Base-by-base conservation (phyloP, 192 early-diverging fungal species). In the Podila minutissima region DNA sequence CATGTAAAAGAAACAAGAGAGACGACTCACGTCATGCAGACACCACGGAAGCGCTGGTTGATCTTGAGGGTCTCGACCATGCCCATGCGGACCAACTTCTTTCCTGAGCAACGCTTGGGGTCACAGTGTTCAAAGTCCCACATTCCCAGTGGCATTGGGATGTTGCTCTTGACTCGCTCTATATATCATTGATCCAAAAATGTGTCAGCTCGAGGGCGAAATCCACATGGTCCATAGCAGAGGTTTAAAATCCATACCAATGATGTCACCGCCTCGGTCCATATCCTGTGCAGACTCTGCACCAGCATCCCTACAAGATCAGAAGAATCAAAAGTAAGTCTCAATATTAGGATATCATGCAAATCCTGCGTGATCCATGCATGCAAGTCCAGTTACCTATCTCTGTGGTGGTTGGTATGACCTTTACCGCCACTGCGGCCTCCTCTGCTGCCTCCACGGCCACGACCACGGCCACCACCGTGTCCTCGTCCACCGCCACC, bases 121-220 rank as follows among this genome's bases (percentile, higher is more conserved):
- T 99, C 98, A 86, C 97, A 99, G 81, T 99, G 98, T 66, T 94
- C 95, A 88, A 99, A 99, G 83, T 99, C 98, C 89, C 94, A 95
- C 93, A 95, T 94, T 60, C 86, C 91, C 17, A 95, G 82, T 17
- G 93, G 91, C 78, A 94, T 89, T 9, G 89, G 89, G 66, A 91
- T 89, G 51, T 59, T 77, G 60, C 73, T 83, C 69, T 32, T 75
- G 63, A 67, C 61, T 41, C 41, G 19, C 35, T 83, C 73, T 75
- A 3, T 13, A 19, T 9, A 31, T 35, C n/a, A 17, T 19, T 20
- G 62, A 12, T 24, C 22, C 20, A 19, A n/a, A 62, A 9, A 9
- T 29, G 20, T 46, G n/a, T 13, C 20, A 20, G 5, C 4, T 50
- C 28, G 12, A 33, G 28, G 5, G 8, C 17, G n/a, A 62, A 5